These are phyloP conservation scores for Metschnikowia chrysomelidarum DNA, from an alignment of 805 yeast genomes.

Conservation along the genomic window DNA sequence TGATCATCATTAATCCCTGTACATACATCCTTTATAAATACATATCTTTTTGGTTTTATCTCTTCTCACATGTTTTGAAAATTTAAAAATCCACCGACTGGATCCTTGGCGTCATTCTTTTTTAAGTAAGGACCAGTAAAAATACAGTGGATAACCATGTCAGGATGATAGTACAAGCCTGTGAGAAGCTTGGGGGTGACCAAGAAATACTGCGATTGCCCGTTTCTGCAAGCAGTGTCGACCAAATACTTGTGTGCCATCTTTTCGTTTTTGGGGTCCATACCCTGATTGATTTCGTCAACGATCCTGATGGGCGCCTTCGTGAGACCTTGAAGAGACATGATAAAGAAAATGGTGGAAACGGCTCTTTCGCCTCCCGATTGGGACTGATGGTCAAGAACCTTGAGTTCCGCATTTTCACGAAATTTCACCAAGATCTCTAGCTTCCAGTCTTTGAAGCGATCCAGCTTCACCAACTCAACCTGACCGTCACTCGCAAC, in stretches of 20 bases:
- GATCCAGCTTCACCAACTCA: constrained; percentile 49
- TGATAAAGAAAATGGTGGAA: constrained; percentile 84
- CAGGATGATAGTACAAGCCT: constrained; percentile 69
- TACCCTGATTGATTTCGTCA: constrained; percentile 98
- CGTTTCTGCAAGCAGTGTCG: constrained; percentile 64
- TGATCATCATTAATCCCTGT: background rate
- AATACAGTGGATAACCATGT: constrained; percentile 85
- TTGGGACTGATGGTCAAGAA: constrained; percentile 82
- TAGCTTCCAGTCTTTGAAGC: constrained; percentile 75
- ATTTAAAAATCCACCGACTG: constrained; percentile 31
- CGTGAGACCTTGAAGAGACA: constrained; percentile 86
- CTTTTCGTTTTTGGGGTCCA: constrained; percentile 93
- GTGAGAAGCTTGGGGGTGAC: constrained; percentile 90
- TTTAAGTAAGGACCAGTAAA: constrained; percentile 35
- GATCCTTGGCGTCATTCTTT: constrained; percentile 5
- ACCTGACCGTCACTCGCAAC: constrained; percentile 92
- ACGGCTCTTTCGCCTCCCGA: constrained; percentile 99
- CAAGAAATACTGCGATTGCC: constrained; percentile 77
- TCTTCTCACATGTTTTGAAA: constrained; percentile 18
- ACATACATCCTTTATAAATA: background rate
- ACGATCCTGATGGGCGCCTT: constrained; percentile 91
- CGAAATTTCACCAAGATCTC: constrained; percentile 85
- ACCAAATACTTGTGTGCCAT: constrained; percentile 84
- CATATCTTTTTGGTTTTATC: background rate
- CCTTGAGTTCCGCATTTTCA: constrained; percentile 65